Percentiles rank a stretch among this genome's conserved stretches.
phyloP scores from a whole-genome alignment of 2,329 filamentous ascomycete genomes.

The Gremmenia infestans region DNA sequence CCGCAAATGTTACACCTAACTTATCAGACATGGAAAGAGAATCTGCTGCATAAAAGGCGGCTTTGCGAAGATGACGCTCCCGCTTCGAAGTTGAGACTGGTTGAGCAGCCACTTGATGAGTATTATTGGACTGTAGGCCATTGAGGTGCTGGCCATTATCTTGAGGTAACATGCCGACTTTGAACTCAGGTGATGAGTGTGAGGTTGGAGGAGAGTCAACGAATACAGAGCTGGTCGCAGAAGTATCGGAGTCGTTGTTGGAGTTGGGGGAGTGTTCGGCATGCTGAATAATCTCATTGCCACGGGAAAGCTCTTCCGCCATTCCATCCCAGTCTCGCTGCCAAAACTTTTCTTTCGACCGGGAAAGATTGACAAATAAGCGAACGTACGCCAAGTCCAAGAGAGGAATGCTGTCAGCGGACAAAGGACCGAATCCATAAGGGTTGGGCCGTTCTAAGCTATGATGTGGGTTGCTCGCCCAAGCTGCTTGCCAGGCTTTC shows the following conservation, averaged over 20 bases:
- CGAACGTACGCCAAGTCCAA: conserved; percentile 89
- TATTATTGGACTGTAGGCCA: conserved; percentile 23
- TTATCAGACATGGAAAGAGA: conserved; percentile 85
- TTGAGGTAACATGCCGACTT: conserved; percentile 16
- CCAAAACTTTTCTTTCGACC: conserved; percentile 92
- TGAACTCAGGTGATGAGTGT: conserved; percentile 40
- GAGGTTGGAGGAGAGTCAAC: conserved; percentile 49
- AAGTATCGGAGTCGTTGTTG: conserved; percentile 43
- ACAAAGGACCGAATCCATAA: conserved; percentile 74
- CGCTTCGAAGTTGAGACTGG: conserved; percentile 57
- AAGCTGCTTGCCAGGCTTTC: conserved; percentile 89
- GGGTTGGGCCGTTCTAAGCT: conserved; percentile 81
- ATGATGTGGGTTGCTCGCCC: conserved; percentile 81
- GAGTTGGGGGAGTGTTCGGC: conserved; percentile 54
- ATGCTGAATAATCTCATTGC: conserved; percentile 70
- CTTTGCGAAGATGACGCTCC: conserved; percentile 84
- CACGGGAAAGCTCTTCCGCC: conserved; percentile 77
- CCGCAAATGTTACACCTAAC: conserved; percentile 77
- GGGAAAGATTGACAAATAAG: conserved; percentile 86
- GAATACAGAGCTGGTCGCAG: conserved; percentile 41
- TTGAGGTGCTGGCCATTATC: conserved; percentile 25
- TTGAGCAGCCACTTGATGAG: conserved; percentile 24
- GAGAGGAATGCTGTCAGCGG: conserved; percentile 85
- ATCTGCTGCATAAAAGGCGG: conserved; percentile 92
- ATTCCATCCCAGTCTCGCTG: conserved; percentile 89